Base-by-base conservation (phyloP, 2,329 filamentous ascomycete genomes). In the Elsinoe arachidis region DNA sequence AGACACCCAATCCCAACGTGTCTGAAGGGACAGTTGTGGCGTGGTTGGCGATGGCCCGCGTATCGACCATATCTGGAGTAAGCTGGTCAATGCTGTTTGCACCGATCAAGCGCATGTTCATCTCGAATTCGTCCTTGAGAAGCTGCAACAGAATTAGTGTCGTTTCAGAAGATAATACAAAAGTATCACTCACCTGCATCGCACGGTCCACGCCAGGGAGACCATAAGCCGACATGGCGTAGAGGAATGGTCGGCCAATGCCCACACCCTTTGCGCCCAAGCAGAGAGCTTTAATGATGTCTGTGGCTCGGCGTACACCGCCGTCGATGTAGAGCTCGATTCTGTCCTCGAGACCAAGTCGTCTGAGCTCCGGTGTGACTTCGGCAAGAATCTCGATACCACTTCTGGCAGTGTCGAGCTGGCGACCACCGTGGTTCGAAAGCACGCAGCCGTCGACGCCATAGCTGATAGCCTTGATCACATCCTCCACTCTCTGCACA, bases 91-190 rank as follows among this genome's bases (percentile, higher is more conserved):
- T 72, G 60, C 74, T 84, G 17, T 79, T 81, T 59, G 84, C 88
- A 9, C 93, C 93, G 64, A 99, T 90, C 61, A 99, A 76, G 5
- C 93, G 83, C 93, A 99, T 97, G 68, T 92, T 93, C 92, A 97
- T 97, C 76, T 95, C 90, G 82, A 99, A 88, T 79, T 99, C 93
- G 67, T 97, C 93, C 75, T 88, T 90, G 64, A 96, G 80, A 59
- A 96, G 76, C 72, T 72, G 17, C 41, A 15, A 15, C 41, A 35
- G 26, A 46, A 33, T 43, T 17, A 55, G 12, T 33, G 23, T 1
- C 9, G 33, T 14, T 11, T 44, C 2, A 11, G 3, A 12, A 33
- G 35, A 35, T 17, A 23, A 17, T 34, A 2, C 44, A 30, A 5
- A 15, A n/a, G 5, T 15, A 35, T 68, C 70, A 53, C 71, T 59